These are phyloP conservation scores for Albizia julibrissin DNA, from an alignment of 306 rosid species.

Conservation along the genomic window DNA sequence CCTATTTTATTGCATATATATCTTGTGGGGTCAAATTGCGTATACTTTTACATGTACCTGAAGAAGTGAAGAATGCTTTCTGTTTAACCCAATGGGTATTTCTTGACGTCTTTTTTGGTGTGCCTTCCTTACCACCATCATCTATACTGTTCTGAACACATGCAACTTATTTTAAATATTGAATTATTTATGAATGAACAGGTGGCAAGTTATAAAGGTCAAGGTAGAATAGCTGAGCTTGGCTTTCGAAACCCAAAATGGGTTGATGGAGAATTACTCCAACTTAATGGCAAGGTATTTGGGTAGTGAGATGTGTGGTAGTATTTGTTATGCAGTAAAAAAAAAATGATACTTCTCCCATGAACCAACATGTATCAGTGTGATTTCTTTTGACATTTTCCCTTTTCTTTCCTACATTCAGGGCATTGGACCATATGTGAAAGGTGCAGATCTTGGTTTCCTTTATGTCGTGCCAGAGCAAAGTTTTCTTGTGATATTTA, in stretches of 20 bases:
- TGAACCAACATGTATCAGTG: not conserved
- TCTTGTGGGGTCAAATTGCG: not conserved
- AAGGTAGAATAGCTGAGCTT: constrained; percentile 89
- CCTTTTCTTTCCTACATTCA: constrained; percentile 37
- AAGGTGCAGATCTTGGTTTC: constrained; percentile 97
- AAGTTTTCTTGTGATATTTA: constrained; percentile 91
- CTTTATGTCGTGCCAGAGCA: constrained; percentile 86
- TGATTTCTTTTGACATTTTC: constrained; percentile 21
- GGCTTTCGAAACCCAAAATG: constrained; percentile 87
- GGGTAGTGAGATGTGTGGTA: constrained; percentile 12
- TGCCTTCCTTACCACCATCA: not conserved
- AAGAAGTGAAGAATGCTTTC: constrained; percentile 11
- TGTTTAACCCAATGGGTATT: not conserved
- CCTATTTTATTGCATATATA: not conserved
- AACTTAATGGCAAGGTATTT: constrained; percentile 91
- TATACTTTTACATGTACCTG: not conserved
- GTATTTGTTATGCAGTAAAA: constrained; percentile 10
- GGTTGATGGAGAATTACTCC: constrained; percentile 98
- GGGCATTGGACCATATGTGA: constrained; percentile 94
- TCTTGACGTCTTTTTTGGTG: not conserved
- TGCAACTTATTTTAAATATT: not conserved
- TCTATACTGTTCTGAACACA: not conserved
- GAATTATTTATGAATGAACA: constrained; percentile 38
- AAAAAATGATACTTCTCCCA: constrained; percentile 18
- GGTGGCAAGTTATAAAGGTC: constrained; percentile 93